Conservation (phyloP, 1,139 yeast genomes). For the Suhomyces chickasaworum region DNA sequence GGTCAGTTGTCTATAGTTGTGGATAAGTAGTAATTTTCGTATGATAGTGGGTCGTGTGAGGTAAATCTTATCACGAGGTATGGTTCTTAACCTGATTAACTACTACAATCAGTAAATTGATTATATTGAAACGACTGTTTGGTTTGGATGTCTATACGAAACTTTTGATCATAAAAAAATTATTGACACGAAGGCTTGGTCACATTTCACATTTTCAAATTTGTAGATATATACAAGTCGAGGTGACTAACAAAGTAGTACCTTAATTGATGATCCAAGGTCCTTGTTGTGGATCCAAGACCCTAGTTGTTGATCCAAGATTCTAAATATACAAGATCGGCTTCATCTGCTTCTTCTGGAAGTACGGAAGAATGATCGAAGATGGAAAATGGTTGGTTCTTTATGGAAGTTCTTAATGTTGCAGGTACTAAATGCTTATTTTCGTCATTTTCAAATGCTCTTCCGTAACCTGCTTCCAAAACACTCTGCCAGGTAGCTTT, state of each 20-base stretch:
- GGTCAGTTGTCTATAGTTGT: too few species aligned
- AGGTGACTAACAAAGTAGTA: background rate
- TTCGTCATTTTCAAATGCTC: conserved; percentile 32
- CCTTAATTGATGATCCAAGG: conserved; percentile 36
- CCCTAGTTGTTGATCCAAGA: conserved; percentile 37
- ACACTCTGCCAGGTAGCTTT: conserved; percentile 64
- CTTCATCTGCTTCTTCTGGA: conserved; percentile 36
- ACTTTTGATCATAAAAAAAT: background rate
- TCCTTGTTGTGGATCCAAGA: too few species aligned
- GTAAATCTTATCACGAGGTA: too few species aligned
- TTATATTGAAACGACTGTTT: too few species aligned
- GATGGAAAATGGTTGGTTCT: conserved; percentile 31
- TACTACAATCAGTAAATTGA: too few species aligned
- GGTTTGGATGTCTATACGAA: too few species aligned
- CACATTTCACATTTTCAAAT: too few species aligned
- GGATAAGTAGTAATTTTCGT: too few species aligned
- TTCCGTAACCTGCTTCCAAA: conserved; percentile 61
- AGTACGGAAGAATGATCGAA: conserved; percentile 39
- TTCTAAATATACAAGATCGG: conserved; percentile 44
- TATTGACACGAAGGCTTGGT: too few species aligned
- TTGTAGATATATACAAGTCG: background rate
- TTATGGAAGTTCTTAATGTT: conserved; percentile 17
- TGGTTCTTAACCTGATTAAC: too few species aligned
- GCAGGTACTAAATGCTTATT: conserved; percentile 16
- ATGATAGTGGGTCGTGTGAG: too few species aligned